These are phyloP conservation scores for Acanthamoeba healyi DNA, from an alignment of 208 protist genomes.

Conservation along the genomic window DNA sequence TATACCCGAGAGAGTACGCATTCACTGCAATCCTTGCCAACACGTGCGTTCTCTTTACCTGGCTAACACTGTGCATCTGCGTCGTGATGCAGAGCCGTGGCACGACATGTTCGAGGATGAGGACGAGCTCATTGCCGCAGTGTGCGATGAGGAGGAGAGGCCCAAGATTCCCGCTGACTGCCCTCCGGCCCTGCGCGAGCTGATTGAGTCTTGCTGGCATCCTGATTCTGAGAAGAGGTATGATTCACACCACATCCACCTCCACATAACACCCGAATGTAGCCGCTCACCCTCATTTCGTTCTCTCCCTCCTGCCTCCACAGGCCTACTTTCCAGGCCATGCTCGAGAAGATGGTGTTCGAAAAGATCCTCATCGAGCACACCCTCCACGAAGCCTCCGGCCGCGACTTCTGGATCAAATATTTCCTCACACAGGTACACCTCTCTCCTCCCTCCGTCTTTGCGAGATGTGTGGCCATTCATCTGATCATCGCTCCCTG, in stretches of 20 bases:
- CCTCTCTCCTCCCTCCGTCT: too few species aligned
- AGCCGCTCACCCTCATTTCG: background rate
- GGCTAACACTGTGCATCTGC: background rate
- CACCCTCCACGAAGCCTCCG: background rate
- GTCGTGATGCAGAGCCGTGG: slow-evolving; percentile 10
- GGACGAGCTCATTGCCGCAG: slow-evolving; percentile 45
- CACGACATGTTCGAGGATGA: slow-evolving; percentile 61
- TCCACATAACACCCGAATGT: background rate
- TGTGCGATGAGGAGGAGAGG: slow-evolving; percentile 63
- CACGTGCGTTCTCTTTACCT: background rate
- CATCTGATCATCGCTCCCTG: background rate
- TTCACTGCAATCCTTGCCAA: background rate
- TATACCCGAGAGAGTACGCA: slow-evolving; percentile 51
- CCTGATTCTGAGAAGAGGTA: slow-evolving; percentile 28
- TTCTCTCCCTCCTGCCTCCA: background rate
- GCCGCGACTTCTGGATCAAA: slow-evolving; percentile 64
- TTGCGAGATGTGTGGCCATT: background rate
- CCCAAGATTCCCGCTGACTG: slow-evolving; percentile 44
- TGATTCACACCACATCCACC: background rate
- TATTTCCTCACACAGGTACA: slow-evolving; percentile 65
- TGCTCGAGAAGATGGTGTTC: slow-evolving; percentile 49
- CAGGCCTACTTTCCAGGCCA: slow-evolving; percentile 37
- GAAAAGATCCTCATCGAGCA: slow-evolving; percentile 62
- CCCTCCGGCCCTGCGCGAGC: slow-evolving; percentile 2
- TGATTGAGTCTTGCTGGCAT: slow-evolving; percentile 42